Conservation (phyloP, 306 rosid genomes). For the Ammopiptanthus mongolicus region DNA sequence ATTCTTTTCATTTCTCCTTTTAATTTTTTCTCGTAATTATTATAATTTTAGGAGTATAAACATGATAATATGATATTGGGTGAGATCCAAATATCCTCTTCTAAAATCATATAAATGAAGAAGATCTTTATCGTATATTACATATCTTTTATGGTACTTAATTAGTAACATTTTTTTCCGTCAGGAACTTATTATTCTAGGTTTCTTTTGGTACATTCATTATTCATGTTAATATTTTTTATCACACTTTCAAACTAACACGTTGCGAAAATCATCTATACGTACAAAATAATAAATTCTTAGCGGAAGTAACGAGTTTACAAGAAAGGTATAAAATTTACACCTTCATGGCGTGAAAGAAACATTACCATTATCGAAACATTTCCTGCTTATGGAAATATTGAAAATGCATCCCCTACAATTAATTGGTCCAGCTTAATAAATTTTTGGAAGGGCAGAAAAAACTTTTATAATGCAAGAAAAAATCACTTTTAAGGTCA, state of each 20-base stretch:
- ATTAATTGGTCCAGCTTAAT: not conserved
- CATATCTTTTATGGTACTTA: not conserved
- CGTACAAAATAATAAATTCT: not conserved
- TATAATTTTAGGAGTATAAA: no score
- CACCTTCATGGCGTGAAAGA: not conserved
- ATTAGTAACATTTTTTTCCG: not conserved
- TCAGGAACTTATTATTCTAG: not conserved
- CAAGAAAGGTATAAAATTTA: slow-evolving; percentile 27
- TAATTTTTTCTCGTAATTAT: no score
- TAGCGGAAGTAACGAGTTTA: not conserved
- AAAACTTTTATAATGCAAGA: no score
- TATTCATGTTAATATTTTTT: not conserved
- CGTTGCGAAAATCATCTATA: not conserved
- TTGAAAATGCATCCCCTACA: no score
- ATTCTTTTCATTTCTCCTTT: no score
- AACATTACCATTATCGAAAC: not conserved
- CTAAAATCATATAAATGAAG: no score
- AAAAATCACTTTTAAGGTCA: not conserved
- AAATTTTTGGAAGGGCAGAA: no score
- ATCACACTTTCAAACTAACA: not conserved
- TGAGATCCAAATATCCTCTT: no score
- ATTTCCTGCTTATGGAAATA: no score
- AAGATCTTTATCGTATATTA: no score
- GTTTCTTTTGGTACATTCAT: no score
- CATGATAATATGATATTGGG: no score